Evolutionary conservation across 139 green algal species (phyloP).

Genomic region (Choricystis sp.): DNA sequence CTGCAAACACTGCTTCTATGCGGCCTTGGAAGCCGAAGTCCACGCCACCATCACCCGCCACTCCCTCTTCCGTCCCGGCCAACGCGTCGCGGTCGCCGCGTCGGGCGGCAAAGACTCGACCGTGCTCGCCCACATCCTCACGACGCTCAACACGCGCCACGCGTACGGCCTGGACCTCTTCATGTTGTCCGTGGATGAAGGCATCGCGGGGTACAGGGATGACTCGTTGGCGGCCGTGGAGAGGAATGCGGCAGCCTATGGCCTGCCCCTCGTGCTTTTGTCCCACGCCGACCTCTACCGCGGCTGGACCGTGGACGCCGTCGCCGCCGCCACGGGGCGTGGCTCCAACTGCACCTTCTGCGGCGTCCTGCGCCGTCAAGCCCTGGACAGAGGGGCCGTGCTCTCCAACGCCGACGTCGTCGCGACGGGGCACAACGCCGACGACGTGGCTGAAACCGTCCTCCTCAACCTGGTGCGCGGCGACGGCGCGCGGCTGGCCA

Average conservation of each 20-base stretch:
- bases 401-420: constrained; percentile 55
- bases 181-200: constrained; percentile 93
- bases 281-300: constrained; percentile 93
- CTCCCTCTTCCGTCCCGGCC: constrained; percentile 63
- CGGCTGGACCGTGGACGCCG: constrained; percentile 94
- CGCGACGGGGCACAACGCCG: constrained; percentile 88
- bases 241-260: constrained; percentile 73
- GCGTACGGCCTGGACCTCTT: constrained; percentile 89
- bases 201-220: constrained; percentile 88
- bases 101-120: constrained; percentile 93
- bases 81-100: constrained; percentile 77
- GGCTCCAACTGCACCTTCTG: constrained; percentile 98
- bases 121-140: constrained; percentile 89
- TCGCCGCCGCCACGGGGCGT: constrained; percentile 75
- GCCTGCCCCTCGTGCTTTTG: constrained; percentile 66
- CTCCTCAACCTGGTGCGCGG: constrained; percentile 89
- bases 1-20: constrained; percentile 84
- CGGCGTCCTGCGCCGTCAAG: constrained; percentile 79
- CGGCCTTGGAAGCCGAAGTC: constrained; percentile 74
- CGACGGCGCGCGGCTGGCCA: constrained; percentile 53
- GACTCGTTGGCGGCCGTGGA: constrained; percentile 92
- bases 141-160: constrained; percentile 72
- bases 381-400: constrained; percentile 71
- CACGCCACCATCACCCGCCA: constrained; percentile 72
- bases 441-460: constrained; percentile 94